Evolutionary conservation across 2,329 filamentous ascomycete genomes (phyloP).

Genomic region (Neopestalotiopsis sp.): DNA sequence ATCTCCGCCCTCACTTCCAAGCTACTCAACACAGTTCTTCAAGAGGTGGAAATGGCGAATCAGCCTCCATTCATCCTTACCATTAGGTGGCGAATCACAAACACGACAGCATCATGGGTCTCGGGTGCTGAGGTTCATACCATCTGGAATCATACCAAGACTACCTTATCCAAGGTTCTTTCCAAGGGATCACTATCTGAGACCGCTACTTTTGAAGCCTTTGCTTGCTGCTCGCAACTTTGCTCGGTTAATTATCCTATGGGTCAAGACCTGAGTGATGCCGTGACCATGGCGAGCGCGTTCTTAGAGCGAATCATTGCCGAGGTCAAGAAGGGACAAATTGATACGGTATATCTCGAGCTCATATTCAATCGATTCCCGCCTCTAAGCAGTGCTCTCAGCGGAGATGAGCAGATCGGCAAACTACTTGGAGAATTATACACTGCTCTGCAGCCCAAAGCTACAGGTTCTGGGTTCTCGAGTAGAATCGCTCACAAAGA

Average conservation of each 20-base stretch:
- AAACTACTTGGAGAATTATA: not conserved
- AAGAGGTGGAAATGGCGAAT: constrained; percentile 27
- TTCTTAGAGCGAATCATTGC: constrained; percentile 31
- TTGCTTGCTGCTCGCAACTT: constrained; percentile 34
- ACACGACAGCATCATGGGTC: constrained; percentile 34
- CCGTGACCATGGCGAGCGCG: constrained; percentile 29
- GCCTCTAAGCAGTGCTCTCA: not conserved
- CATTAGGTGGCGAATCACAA: constrained; percentile 36
- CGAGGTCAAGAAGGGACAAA: constrained; percentile 24
- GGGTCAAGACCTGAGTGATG: constrained; percentile 32
- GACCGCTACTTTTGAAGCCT: constrained; percentile 35
- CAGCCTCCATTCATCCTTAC: constrained; percentile 30
- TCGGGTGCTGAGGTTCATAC: constrained; percentile 29
- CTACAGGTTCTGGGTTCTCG: no score
- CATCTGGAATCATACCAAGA: constrained; percentile 33
- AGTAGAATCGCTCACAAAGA: not conserved
- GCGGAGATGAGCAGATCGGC: not conserved
- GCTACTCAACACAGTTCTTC: constrained; percentile 38
- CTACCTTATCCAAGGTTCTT: constrained; percentile 30
- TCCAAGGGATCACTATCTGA: constrained; percentile 28
- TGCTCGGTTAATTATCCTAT: constrained; percentile 34
- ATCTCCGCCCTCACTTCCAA: constrained; percentile 37
- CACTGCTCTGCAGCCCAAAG: not conserved
- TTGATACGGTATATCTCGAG: constrained; percentile 28
- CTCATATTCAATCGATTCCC: constrained; percentile 32